Base-by-base conservation (phyloP, 83 land plant species). In the Diphasiastrum complanatum region DNA sequence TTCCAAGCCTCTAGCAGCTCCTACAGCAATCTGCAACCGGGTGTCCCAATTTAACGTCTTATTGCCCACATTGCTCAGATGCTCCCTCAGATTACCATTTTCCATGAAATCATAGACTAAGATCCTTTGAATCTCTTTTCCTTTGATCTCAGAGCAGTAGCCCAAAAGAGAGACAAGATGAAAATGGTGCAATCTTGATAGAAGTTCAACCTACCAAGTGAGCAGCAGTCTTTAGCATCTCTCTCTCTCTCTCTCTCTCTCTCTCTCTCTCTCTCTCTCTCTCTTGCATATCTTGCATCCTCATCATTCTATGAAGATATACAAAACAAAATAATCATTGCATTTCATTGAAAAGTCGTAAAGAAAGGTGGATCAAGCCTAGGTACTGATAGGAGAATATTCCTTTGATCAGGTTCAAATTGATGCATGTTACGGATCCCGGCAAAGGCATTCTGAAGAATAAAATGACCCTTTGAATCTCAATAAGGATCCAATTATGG, bases 1-100 rank as follows among this genome's bases (percentile, higher is more conserved):
- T 32, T 83, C 91, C 72, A 86, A 72, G 11, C 91, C 91, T 58
- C 73, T 80, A n/a, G 91, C 91, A 69, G 81, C 91, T 60, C 91
- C 91, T 33, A 83, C 63, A 32, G 91, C 87, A 65, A 86, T 81
- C 5, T 68, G 32, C 40, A 83, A 68, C 26, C 91, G 79, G 12
- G 79, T 81, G 20, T 11, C 56, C 91, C 91, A 86, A 33, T 74
- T 65, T 64, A 86, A 24, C 22, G 65, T 45, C 37, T 69, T 63
- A 26, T 75, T 71, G 18, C 75, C 79, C 25, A 66, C 51, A n/a
- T 23, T 57, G 25, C 57, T 83, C 49, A 86, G 57, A 68, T 78
- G 79, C 28, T 83, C 84, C 47, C 91, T 60, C 55, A 86, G 58
- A 70, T 83, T 86, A 51, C 91, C 91, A 64, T 83, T 78, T 18